Percentiles rank a stretch among this genome's conserved stretches.
These are phyloP conservation scores for Prinsepia uniflora DNA, from an alignment of 306 rosid genomes.

Conservation along the genomic window DNA sequence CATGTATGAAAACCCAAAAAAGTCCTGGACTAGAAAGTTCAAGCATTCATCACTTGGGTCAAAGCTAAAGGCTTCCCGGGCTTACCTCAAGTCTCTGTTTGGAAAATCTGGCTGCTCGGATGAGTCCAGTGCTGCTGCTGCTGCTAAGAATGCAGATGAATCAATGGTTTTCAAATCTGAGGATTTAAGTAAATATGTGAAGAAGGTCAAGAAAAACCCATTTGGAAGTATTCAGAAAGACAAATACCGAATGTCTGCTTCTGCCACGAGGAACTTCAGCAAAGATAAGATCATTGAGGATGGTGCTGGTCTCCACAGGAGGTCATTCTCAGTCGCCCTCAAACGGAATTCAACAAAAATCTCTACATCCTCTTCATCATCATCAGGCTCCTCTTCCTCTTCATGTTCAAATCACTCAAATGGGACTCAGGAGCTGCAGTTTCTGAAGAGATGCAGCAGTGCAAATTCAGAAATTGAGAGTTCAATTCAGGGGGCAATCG, in stretches of 20 bases:
- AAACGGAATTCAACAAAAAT: slow-evolving; percentile 56
- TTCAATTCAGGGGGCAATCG: slow-evolving; percentile 96
- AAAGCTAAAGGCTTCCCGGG: slow-evolving; percentile 80
- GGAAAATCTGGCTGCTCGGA: slow-evolving; percentile 75
- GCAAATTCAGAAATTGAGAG: slow-evolving; percentile 71
- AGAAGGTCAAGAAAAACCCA: slow-evolving; percentile 46
- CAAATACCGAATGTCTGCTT: slow-evolving; percentile 38
- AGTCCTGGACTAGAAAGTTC: slow-evolving; percentile 79
- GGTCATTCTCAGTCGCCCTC: slow-evolving; percentile 76
- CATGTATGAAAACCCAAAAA: slow-evolving; percentile 42
- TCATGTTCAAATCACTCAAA: slow-evolving; percentile 46
- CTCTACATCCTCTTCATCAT: slow-evolving; percentile 30
- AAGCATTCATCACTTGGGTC: slow-evolving; percentile 66
- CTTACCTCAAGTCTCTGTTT: slow-evolving; percentile 79
- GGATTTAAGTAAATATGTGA: slow-evolving; percentile 35
- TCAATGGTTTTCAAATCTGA: slow-evolving; percentile 61
- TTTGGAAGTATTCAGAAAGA: slow-evolving; percentile 57
- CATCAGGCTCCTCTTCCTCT: slow-evolving; percentile 43
- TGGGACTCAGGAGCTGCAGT: slow-evolving; percentile 40
- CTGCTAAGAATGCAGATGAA: slow-evolving; percentile 66
- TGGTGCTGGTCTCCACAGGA: slow-evolving; percentile 51
- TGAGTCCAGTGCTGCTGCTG: slow-evolving; percentile 59
- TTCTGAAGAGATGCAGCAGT: slow-evolving; percentile 77
- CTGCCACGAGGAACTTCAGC: slow-evolving; percentile 30
- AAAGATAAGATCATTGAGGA: slow-evolving; percentile 39